Percentiles rank a stretch among this genome's conserved stretches.
Evolutionary conservation across 176 grass and related monocot species (phyloP).

Genomic region (Zea mays): Zm-B73-REFERENCE-NAM-5.0 NC_050096.1:244238501-244239000

Average conservation of each 20-base stretch:
- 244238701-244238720: conserved; percentile 41
- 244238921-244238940: conserved; percentile 49
- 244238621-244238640: conserved; percentile 35
- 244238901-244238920: conserved; percentile 56
- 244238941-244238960: conserved; percentile 54
- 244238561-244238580: conserved; percentile 50
- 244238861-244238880: conserved; percentile 57
- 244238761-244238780: conserved; percentile 55
- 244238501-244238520: conserved; percentile 51
- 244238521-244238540: conserved; percentile 46
- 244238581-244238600: conserved; percentile 46
- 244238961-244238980: conserved; percentile 60
- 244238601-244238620: conserved; percentile 31
- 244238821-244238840: conserved; percentile 57
- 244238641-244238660: conserved; percentile 18
- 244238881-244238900: conserved; percentile 69
- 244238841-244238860: conserved; percentile 54
- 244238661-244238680: conserved; percentile 27
- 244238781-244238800: conserved; percentile 43
- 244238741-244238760: conserved; percentile 45
- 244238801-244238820: conserved; percentile 62
- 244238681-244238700: conserved; percentile 52
- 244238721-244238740: conserved; percentile 44
- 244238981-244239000: conserved; percentile 69
- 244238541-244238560: conserved; percentile 48